These are phyloP conservation scores for Trichoderma polysporum DNA, from an alignment of 2,329 filamentous ascomycete species.

Conservation along the genomic window DNA sequence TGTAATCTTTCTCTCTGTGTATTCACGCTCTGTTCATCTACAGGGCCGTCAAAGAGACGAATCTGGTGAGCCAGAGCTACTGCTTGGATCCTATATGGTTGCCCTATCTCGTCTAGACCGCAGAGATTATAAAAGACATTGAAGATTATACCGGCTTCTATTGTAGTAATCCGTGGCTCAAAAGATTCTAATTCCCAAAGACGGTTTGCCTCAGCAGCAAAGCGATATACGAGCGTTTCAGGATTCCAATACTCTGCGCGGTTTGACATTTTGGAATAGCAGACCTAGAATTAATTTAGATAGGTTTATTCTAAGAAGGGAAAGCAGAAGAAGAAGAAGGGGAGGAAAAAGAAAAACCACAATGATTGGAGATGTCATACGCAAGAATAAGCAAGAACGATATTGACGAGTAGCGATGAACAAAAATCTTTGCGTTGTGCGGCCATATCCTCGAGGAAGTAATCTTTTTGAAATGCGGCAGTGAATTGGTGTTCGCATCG, in stretches of 20 bases:
- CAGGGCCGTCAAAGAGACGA: background rate
- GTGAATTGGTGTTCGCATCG: constrained; percentile 23
- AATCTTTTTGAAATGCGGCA: constrained; percentile 23
- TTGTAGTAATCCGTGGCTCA: background rate
- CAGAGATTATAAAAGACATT: constrained; percentile 14
- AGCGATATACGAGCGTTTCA: constrained; percentile 9
- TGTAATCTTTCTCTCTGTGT: background rate
- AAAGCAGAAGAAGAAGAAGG: background rate
- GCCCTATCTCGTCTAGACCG: background rate
- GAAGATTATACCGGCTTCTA: constrained; percentile 13
- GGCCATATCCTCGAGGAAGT: constrained; percentile 24
- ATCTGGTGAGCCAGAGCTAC: background rate
- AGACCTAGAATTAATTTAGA: background rate
- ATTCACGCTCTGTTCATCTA: background rate
- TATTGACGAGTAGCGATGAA: background rate
- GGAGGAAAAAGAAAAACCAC: background rate
- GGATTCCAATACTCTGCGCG: constrained; percentile 19
- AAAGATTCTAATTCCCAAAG: constrained; percentile 13
- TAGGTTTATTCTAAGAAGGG: background rate
- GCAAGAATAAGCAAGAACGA: background rate
- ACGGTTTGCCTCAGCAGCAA: constrained; percentile 6
- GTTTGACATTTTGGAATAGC: background rate
- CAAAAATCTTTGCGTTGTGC: background rate
- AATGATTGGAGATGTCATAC: background rate
- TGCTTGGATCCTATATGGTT: background rate